phyloP scores from a whole-genome alignment of 805 yeast species.

The Starmerella gropengiesseri region DNA sequence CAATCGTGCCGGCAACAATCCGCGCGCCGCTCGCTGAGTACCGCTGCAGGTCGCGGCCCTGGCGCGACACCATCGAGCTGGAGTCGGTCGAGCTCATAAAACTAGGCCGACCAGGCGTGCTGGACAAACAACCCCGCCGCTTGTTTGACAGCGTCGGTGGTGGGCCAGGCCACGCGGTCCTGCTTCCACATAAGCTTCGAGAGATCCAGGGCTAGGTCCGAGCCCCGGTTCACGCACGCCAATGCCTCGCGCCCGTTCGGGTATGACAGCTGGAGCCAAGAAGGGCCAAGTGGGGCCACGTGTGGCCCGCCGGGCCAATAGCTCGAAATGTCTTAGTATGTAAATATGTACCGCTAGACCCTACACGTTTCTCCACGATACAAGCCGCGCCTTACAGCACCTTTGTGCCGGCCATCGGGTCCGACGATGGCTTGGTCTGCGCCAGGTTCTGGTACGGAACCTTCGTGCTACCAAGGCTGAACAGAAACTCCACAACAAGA shows the following conservation, averaged over 20 bases:
- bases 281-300: too few relatives aligned
- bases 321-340: too few relatives aligned
- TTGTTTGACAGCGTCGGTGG: not conserved
- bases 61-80: constrained; percentile 30
- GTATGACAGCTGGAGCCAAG: too few relatives aligned
- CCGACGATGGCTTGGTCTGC: constrained; percentile 8
- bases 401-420: constrained; percentile 13
- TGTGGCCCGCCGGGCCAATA: too few relatives aligned
- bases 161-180: too few relatives aligned
- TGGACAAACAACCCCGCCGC: not conserved
- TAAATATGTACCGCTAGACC: too few relatives aligned
- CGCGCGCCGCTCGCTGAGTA: constrained; percentile 61
- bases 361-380: too few relatives aligned
- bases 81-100: constrained; percentile 17
- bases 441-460: constrained; percentile 18
- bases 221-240: too few relatives aligned
- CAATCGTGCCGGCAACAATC: constrained; percentile 85
- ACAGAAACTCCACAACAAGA: constrained; percentile 23
- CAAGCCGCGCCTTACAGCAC: not conserved
- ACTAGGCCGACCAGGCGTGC: not conserved
- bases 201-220: too few relatives aligned
- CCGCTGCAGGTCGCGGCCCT: constrained; percentile 32
- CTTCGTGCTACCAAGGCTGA: constrained; percentile 2
- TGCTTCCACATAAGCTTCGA: too few relatives aligned
- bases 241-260: too few relatives aligned